Conservation (phyloP, 2,329 filamentous ascomycete species). For the Cryphonectria japonica region DNA sequence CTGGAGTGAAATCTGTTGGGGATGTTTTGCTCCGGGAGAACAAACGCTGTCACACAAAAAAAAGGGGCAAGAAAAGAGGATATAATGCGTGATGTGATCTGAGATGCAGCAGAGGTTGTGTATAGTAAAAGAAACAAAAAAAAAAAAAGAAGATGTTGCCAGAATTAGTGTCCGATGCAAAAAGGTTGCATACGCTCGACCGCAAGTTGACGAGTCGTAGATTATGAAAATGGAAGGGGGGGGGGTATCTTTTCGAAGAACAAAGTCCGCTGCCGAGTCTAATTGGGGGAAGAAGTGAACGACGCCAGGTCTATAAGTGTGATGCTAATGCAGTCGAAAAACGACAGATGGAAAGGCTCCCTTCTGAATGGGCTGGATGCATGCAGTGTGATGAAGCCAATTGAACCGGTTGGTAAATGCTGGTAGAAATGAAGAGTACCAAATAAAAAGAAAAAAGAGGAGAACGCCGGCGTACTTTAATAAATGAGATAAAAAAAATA, state of each 20-base stretch:
- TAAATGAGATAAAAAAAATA: background rate
- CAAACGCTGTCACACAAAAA: background rate
- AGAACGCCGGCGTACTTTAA: constrained; percentile 25
- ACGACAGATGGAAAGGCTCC: background rate
- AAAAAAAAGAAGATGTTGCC: constrained; percentile 2
- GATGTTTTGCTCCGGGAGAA: background rate
- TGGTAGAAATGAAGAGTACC: background rate
- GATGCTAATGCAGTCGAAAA: constrained; percentile 18
- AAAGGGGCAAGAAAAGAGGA: background rate
- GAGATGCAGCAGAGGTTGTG: constrained; percentile 30
- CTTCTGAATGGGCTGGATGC: constrained; percentile 13
- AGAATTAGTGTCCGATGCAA: constrained; percentile 12
- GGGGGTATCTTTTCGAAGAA: constrained; percentile 25
- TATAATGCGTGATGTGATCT: constrained; percentile 32
- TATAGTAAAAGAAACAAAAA: background rate
- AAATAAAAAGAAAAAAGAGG: constrained; percentile 17
- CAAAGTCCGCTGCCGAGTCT: constrained; percentile 14
- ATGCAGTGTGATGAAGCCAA: constrained; percentile 17
- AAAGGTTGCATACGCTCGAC: constrained; percentile 2
- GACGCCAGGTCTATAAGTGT: constrained; percentile 30
- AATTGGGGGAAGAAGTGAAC: constrained; percentile 13
- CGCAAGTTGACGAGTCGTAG: constrained; percentile 15
- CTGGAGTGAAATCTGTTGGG: background rate
- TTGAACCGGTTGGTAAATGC: background rate
- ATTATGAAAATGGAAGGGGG: background rate